A percentile compares a stretch with the other conserved stretches of the same genome.
These are phyloP conservation scores for Nadsonia starkeyi-henricii DNA, from an alignment of 1,139 yeast genomes.

Conservation along the genomic window DNA sequence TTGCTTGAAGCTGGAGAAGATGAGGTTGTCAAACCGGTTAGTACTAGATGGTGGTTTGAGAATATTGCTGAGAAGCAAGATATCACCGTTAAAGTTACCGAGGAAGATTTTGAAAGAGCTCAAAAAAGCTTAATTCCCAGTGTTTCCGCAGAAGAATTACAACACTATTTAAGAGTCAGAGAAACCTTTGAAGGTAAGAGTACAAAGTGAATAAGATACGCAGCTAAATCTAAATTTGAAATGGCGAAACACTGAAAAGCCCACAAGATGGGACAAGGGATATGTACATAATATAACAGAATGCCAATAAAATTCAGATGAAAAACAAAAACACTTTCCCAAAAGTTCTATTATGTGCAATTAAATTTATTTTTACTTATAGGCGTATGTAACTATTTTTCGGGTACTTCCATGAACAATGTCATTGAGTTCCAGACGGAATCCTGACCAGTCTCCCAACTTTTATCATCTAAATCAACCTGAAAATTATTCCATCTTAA, in stretches of 20 bases:
- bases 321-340: too few species aligned
- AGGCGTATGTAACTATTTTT: neutral
- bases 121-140: constrained; percentile 62
- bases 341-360: too few species aligned
- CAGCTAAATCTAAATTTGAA: neutral
- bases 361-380: too few species aligned
- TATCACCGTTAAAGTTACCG: constrained; percentile 49
- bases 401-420: constrained; percentile 7
- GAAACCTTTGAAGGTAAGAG: constrained; percentile 49
- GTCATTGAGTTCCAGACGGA: constrained; percentile 15
- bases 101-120: constrained; percentile 66
- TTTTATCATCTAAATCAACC: constrained; percentile 14
- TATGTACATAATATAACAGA: neutral
- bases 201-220: neutral
- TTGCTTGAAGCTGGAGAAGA: constrained; percentile 20
- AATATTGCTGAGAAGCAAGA: constrained; percentile 59
- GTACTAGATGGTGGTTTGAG: constrained; percentile 87
- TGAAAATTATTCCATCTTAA: constrained; percentile 17
- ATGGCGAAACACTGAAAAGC: too few species aligned
- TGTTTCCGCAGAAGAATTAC: constrained; percentile 76
- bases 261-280: too few species aligned
- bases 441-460: constrained; percentile 18
- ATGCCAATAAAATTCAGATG: neutral
- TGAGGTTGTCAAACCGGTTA: constrained; percentile 25
- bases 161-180: constrained; percentile 65